Evolutionary conservation across 2,329 filamentous ascomycete species (phyloP).

Genomic region (Escovopsis sp.): DNA sequence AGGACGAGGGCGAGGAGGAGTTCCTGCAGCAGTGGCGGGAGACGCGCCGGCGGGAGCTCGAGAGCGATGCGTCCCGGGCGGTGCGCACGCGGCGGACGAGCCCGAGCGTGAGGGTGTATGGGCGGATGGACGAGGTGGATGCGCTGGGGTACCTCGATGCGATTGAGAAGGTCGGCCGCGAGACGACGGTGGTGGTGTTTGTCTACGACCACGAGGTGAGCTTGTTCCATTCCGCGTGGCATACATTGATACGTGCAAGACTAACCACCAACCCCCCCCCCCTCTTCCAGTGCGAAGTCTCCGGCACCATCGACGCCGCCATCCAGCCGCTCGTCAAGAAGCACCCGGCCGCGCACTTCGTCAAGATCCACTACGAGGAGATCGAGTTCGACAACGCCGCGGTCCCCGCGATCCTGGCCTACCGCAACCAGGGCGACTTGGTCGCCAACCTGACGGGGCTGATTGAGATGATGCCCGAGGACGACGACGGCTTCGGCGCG

Average conservation of each 20-base stretch:
- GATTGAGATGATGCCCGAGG: slow-evolving; percentile 68
- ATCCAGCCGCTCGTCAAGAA: slow-evolving; percentile 59
- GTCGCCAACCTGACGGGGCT: slow-evolving; percentile 83
- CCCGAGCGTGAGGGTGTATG: slow-evolving; percentile 65
- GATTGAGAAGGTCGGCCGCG: slow-evolving; percentile 72
- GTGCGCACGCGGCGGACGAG: slow-evolving; percentile 54
- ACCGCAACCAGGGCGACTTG: slow-evolving; percentile 74
- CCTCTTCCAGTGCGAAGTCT: slow-evolving; percentile 54
- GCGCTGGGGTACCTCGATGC: slow-evolving; percentile 89
- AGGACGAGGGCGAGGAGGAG: slow-evolving; percentile 49
- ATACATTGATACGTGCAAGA: too few relatives aligned
- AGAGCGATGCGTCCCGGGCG: slow-evolving; percentile 40
- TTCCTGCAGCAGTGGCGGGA: slow-evolving; percentile 83
- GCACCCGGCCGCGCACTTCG: slow-evolving; percentile 63
- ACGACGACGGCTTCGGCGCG: slow-evolving; percentile 44
- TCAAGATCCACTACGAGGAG: slow-evolving; percentile 81
- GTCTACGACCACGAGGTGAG: slow-evolving; percentile 79
- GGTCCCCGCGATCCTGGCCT: slow-evolving; percentile 78
- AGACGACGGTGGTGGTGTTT: slow-evolving; percentile 81
- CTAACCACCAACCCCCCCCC: too few relatives aligned
- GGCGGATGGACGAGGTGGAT: slow-evolving; percentile 70
- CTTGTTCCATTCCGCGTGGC: too few relatives aligned
- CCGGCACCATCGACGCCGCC: slow-evolving; percentile 62
- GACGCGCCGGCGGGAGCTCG: slow-evolving; percentile 62
- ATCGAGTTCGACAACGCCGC: slow-evolving; percentile 87